Conservation (phyloP, 306 rosid species). For the Nissolia schottii region DNA sequence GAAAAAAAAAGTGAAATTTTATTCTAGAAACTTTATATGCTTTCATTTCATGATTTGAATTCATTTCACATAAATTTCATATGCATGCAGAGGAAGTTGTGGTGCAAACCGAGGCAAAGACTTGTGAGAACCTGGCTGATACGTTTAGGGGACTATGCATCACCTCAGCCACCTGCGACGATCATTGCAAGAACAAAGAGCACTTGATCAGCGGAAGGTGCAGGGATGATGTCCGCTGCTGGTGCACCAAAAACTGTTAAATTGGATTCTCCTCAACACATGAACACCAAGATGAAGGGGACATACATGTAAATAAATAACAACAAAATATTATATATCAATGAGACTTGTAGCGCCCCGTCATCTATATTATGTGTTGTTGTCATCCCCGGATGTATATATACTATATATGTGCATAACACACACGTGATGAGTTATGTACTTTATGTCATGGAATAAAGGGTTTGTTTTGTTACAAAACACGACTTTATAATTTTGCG, state of each 20-base stretch:
- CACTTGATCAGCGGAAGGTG: constrained; percentile 6
- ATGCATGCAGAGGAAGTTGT: constrained; percentile 6
- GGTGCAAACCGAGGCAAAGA: constrained; percentile 17
- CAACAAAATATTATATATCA: neutral
- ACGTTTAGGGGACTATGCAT: constrained; percentile 13
- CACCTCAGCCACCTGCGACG: neutral
- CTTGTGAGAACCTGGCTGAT: constrained; percentile 15
- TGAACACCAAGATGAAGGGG: neutral
- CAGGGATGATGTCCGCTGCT: constrained; percentile 13
- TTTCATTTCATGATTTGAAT: no score
- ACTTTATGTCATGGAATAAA: no score
- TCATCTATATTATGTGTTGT: neutral
- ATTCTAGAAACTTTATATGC: no score
- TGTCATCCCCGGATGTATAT: no score
- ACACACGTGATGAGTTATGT: no score
- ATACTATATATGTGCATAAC: no score
- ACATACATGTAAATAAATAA: neutral
- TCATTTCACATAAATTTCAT: no score
- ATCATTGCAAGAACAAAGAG: constrained; percentile 19
- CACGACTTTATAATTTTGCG: no score
- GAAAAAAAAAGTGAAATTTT: no score
- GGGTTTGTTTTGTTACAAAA: no score
- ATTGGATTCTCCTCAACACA: neutral
- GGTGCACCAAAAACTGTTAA: constrained; percentile 24
- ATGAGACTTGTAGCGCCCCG: neutral